Percentiles rank a stretch among this genome's conserved stretches.
These are phyloP conservation scores for Acanthamoeba lugdunensis DNA, from an alignment of 208 protist genomes.

Conservation along the genomic window DNA sequence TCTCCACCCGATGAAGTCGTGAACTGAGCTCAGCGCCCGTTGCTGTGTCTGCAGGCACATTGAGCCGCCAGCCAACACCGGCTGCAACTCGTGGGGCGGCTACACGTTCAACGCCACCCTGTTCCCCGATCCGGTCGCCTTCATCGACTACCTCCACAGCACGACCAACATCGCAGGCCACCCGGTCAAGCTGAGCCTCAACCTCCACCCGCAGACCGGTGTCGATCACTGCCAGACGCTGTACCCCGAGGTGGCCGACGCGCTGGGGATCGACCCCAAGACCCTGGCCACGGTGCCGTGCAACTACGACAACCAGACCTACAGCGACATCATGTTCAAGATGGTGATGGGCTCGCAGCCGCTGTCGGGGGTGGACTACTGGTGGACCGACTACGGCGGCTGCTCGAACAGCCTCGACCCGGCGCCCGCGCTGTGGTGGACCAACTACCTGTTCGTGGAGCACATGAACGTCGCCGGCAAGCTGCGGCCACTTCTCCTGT, in stretches of 20 bases:
- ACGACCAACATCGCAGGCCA: neutral
- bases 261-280: neutral
- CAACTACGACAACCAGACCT: conserved; percentile 4
- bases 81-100: neutral
- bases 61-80: neutral
- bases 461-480: neutral
- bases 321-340: conserved; percentile 5
- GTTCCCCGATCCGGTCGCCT: neutral
- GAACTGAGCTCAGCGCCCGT: too few species aligned
- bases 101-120: neutral
- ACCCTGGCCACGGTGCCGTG: neutral
- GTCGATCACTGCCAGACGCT: conserved; percentile 7
- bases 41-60: neutral
- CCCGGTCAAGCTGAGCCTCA: neutral
- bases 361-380: neutral
- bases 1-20: neutral
- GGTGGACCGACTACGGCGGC: conserved; percentile 20
- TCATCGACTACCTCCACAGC: neutral
- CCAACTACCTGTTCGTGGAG: conserved; percentile 6
- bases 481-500: conserved; percentile 3
- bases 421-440: neutral
- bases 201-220: conserved; percentile 2
- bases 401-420: neutral
- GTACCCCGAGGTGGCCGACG: neutral
- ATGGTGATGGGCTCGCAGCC: neutral